phyloP scores from a whole-genome alignment of 202 grass and related monocot species.

The Digitaria exilis region DNA sequence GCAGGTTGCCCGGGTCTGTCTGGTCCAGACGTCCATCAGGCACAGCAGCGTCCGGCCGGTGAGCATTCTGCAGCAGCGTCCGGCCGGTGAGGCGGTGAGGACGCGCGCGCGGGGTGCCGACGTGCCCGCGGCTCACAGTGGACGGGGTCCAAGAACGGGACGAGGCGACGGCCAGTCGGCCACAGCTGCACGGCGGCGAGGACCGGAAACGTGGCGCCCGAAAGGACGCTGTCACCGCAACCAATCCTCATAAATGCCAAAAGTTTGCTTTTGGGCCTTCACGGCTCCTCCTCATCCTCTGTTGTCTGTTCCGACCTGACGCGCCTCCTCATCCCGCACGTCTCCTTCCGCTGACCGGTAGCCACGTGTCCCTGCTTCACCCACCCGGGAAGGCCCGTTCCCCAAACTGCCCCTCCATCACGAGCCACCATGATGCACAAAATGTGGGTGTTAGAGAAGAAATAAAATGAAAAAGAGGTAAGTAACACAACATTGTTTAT shows the following conservation, averaged over 20 bases:
- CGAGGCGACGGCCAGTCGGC: background rate
- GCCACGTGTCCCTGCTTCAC: conserved; percentile 39
- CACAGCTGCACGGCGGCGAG: background rate
- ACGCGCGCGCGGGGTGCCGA: background rate
- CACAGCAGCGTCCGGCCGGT: no score
- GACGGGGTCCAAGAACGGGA: background rate
- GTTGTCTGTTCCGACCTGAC: conserved; percentile 35
- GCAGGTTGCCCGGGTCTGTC: background rate
- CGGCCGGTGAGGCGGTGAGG: no score
- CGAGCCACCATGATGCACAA: background rate
- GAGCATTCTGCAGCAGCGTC: background rate
- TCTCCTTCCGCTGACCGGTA: background rate
- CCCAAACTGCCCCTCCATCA: conserved; percentile 2
- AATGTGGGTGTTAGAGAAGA: background rate
- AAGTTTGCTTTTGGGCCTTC: conserved; percentile 63
- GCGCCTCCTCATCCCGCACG: background rate
- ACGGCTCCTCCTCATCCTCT: conserved; percentile 22
- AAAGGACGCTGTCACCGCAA: conserved; percentile 36
- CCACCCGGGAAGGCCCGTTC: background rate
- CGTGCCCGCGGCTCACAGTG: conserved; percentile 18
- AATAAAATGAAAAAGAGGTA: no score
- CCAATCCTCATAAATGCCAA: conserved; percentile 69
- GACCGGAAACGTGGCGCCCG: conserved; percentile 27
- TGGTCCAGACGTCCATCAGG: background rate
- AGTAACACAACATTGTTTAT: background rate